phyloP scores from a whole-genome alignment of 176 grass and related monocot species.

The Avena atlantica region DNA sequence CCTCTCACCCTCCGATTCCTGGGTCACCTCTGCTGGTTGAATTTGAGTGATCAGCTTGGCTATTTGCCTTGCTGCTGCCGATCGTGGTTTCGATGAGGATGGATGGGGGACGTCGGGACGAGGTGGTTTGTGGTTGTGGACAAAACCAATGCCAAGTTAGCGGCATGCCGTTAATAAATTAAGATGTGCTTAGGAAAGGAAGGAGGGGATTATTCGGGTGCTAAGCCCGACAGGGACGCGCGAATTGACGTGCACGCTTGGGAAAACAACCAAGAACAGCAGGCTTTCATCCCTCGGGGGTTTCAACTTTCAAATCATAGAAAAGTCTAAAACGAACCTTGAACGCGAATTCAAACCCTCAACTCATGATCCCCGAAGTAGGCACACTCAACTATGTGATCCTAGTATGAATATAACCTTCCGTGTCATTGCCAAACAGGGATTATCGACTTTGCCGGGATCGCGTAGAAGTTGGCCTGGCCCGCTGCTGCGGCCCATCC shows the following conservation, averaged over 20 bases:
- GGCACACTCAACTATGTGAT: too few species aligned
- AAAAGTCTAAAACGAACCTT: too few species aligned
- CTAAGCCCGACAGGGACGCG: not conserved
- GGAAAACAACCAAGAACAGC: not conserved
- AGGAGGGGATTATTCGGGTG: not conserved
- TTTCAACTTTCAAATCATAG: too few species aligned
- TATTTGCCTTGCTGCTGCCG: not conserved
- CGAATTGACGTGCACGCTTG: not conserved
- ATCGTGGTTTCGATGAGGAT: not conserved
- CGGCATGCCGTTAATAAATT: not conserved
- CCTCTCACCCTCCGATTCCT: not conserved
- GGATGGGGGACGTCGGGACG: not conserved
- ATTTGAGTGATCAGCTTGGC: not conserved
- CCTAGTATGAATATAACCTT: too few species aligned
- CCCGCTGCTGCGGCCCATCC: too few species aligned
- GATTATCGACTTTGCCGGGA: too few species aligned
- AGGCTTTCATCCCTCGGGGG: not conserved
- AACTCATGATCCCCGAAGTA: too few species aligned
- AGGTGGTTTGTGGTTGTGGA: slow-evolving; percentile 13
- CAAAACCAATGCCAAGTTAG: not conserved
- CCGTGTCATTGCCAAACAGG: too few species aligned
- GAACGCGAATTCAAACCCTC: too few species aligned
- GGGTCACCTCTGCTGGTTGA: not conserved
- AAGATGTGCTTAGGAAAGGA: not conserved
- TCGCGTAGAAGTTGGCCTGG: too few species aligned